Percentiles rank a stretch among this genome's conserved stretches.
Conservation (phyloP, 176 grass and related monocot species). For the Pharus latifolius region DNA sequence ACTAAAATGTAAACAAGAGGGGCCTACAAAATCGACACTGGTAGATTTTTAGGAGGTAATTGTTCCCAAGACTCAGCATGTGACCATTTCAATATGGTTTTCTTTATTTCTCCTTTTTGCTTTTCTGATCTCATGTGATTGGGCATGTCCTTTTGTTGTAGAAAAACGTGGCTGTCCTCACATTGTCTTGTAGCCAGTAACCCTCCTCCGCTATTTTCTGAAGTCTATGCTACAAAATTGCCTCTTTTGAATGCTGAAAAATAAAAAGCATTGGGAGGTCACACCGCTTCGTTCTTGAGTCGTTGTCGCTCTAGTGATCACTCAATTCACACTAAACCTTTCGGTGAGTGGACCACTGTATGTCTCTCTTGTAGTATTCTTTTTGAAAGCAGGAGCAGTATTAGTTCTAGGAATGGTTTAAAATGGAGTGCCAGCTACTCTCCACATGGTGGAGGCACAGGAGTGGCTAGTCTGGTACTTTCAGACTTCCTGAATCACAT, state of each 20-base stretch:
- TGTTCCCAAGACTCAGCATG: neutral
- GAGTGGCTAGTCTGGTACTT: neutral
- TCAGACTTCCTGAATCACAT: neutral
- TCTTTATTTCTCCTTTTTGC: neutral
- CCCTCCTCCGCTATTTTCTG: neutral
- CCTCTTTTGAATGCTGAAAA: neutral
- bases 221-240: neutral
- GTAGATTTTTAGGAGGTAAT: neutral
- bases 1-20: neutral
- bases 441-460: neutral
- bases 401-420: neutral
- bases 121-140: neutral
- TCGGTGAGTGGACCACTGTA: too few relatives aligned
- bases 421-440: neutral
- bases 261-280: neutral
- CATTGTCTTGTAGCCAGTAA: neutral
- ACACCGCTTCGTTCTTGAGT: neutral
- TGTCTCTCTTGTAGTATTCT: neutral
- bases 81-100: neutral
- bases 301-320: neutral
- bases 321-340: neutral
- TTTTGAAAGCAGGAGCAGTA: neutral
- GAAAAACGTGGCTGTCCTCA: neutral
- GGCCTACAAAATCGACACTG: neutral
- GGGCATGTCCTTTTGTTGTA: neutral